Percentiles rank a stretch among this genome's conserved stretches.
Conservation (phyloP, 2,329 filamentous ascomycete genomes). For the Aspergillus tubingensis region DNA sequence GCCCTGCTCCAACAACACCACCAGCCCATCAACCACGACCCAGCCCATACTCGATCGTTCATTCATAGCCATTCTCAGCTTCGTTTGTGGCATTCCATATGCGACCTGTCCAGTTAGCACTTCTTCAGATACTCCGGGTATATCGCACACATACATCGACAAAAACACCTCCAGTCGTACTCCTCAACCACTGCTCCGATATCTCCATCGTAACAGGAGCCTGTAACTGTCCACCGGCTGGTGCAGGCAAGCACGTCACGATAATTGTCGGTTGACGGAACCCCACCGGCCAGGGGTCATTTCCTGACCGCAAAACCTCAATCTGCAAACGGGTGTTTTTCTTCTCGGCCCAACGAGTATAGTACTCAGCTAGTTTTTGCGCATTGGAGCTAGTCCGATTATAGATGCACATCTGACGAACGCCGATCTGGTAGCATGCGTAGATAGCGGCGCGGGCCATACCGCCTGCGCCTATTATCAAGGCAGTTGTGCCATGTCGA, state of each 20-base stretch:
- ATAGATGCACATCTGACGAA: conserved; percentile 29
- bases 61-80: conserved; percentile 19
- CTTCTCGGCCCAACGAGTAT: conserved; percentile 6
- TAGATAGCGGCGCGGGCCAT: conserved; percentile 34
- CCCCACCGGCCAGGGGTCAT: conserved; percentile 22
- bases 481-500: conserved; percentile 20
- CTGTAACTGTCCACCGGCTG: neutral
- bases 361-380: conserved; percentile 22
- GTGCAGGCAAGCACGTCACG: conserved; percentile 2
- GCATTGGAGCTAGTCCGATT: conserved; percentile 28
- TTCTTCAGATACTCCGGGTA: neutral
- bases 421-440: conserved; percentile 25
- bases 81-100: conserved; percentile 20
- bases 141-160: conserved; percentile 22
- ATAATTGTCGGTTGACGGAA: conserved; percentile 25
- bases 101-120: conserved; percentile 12
- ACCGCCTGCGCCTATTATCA: conserved; percentile 31
- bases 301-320: conserved; percentile 15
- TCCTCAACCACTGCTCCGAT: conserved; percentile 24
- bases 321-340: neutral
- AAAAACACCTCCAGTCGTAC: conserved; percentile 26
- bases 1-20: conserved; percentile 26
- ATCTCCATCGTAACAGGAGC: conserved; percentile 3
- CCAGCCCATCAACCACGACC: conserved; percentile 26
- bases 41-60: conserved; percentile 19